These are phyloP conservation scores for Candida gigantensis DNA, from an alignment of 1,139 yeast genomes.

Conservation along the genomic window DNA sequence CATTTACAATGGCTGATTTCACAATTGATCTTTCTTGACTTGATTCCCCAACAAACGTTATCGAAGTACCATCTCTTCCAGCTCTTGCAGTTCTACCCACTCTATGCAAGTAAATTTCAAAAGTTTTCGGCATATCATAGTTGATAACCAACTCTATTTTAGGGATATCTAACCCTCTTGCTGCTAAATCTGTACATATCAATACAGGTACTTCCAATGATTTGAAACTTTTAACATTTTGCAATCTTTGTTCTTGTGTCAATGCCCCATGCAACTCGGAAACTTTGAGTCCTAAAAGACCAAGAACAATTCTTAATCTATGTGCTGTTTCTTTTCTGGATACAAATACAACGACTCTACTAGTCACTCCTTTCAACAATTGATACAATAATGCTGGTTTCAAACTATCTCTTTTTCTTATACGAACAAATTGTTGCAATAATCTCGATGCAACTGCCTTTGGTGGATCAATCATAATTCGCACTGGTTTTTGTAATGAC, in stretches of 20 bases:
- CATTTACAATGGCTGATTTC: conserved; percentile 70
- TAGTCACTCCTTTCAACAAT: conserved; percentile 62
- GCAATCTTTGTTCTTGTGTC: conserved; percentile 92
- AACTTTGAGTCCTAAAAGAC: conserved; percentile 82
- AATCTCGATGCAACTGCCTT: conserved; percentile 87
- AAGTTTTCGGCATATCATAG: conserved; percentile 92
- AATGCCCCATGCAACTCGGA: conserved; percentile 94
- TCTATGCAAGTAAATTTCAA: conserved; percentile 91
- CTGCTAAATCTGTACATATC: conserved; percentile 96
- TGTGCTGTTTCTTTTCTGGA: conserved; percentile 91
- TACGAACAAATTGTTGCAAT: conserved; percentile 89
- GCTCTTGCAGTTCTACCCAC: conserved; percentile 99
- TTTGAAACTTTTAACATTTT: conserved; percentile 79
- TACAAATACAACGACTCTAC: conserved; percentile 84
- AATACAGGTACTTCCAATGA: conserved; percentile 80
- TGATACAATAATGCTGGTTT: conserved; percentile 82
- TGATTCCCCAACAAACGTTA: conserved; percentile 91
- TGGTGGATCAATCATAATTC: conserved; percentile 96
- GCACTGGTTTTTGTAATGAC: conserved; percentile 84
- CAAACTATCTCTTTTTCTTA: conserved; percentile 81
- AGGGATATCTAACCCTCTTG: conserved; percentile 99
- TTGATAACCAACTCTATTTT: conserved; percentile 92
- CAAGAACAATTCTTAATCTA: conserved; percentile 77
- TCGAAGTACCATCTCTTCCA: conserved; percentile 91
- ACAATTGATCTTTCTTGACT: conserved; percentile 84